phyloP scores from a whole-genome alignment of 2,329 filamentous ascomycete genomes.

The Ceratocystis cubensis region DNA sequence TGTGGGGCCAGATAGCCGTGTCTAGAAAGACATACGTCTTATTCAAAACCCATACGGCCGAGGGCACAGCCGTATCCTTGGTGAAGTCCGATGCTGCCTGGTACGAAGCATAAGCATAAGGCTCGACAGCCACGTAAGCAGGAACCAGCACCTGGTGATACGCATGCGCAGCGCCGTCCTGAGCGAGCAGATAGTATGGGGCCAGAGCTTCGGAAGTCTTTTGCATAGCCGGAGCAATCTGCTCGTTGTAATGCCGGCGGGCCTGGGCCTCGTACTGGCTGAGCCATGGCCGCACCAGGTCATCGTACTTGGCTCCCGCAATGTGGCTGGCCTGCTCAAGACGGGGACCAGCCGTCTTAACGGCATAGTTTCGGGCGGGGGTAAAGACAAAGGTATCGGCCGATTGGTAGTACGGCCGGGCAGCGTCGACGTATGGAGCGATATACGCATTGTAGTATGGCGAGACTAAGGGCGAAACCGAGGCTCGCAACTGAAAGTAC shows the following conservation, averaged over 20 bases:
- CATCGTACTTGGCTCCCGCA: constrained; percentile 62
- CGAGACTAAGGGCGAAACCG: constrained; percentile 58
- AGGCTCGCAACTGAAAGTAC: constrained; percentile 55
- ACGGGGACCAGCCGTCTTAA: constrained; percentile 63
- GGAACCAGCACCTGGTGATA: constrained; percentile 65
- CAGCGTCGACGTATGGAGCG: constrained; percentile 65
- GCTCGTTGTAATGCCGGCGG: constrained; percentile 54
- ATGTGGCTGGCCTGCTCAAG: constrained; percentile 55
- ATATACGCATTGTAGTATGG: constrained; percentile 82
- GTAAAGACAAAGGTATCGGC: constrained; percentile 52
- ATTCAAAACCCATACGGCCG: constrained; percentile 57
- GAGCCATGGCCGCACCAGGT: constrained; percentile 62
- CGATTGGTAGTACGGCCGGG: constrained; percentile 59
- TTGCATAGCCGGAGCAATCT: constrained; percentile 61
- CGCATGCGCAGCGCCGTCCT: constrained; percentile 50
- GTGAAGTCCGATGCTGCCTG: constrained; percentile 53
- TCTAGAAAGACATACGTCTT: constrained; percentile 59
- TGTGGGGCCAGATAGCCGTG: constrained; percentile 64
- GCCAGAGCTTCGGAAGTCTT: constrained; percentile 43
- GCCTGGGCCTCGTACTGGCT: constrained; percentile 49
- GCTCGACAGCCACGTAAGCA: constrained; percentile 58
- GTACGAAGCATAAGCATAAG: constrained; percentile 61
- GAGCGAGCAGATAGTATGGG: constrained; percentile 62
- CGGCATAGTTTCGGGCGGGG: constrained; percentile 54
- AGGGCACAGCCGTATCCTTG: constrained; percentile 57